Conservation (phyloP, 176 grass and related monocot genomes). For the Pharus latifolius region DNA sequence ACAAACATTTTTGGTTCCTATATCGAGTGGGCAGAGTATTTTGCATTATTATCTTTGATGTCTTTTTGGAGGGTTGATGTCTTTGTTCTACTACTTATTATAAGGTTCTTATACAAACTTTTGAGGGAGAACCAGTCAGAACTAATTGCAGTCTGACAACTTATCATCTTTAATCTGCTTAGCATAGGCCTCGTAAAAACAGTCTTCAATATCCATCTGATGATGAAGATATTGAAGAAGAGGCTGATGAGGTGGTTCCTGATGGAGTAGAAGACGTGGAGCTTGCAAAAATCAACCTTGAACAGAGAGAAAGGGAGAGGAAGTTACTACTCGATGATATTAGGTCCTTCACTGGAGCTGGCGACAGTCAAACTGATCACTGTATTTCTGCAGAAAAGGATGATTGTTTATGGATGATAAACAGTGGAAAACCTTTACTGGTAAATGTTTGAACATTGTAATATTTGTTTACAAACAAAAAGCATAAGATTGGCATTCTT, state of each 20-base stretch:
- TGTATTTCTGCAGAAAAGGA: constrained; percentile 39
- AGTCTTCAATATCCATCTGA: constrained; percentile 92
- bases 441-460: constrained; percentile 38
- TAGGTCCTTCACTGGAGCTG: constrained; percentile 52
- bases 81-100: no score
- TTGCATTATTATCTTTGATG: no score
- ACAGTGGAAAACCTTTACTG: constrained; percentile 43
- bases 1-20: no score
- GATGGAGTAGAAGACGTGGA: constrained; percentile 99
- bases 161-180: constrained; percentile 2
- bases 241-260: constrained; percentile 96
- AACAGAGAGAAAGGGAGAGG: constrained; percentile 76
- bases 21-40: no score
- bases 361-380: constrained; percentile 40
- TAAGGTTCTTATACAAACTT: no score
- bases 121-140: background rate
- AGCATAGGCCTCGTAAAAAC: constrained; percentile 74
- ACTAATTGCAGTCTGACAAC: background rate
- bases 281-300: constrained; percentile 87
- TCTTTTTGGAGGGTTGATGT: no score
- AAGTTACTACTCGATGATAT: constrained; percentile 94
- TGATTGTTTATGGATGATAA: constrained; percentile 88
- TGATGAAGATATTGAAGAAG: constrained; percentile 97
- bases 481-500: background rate
- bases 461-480: background rate